Conservation (phyloP, 2,329 filamentous ascomycete genomes). For the Aspergillus fijiensis region DNA sequence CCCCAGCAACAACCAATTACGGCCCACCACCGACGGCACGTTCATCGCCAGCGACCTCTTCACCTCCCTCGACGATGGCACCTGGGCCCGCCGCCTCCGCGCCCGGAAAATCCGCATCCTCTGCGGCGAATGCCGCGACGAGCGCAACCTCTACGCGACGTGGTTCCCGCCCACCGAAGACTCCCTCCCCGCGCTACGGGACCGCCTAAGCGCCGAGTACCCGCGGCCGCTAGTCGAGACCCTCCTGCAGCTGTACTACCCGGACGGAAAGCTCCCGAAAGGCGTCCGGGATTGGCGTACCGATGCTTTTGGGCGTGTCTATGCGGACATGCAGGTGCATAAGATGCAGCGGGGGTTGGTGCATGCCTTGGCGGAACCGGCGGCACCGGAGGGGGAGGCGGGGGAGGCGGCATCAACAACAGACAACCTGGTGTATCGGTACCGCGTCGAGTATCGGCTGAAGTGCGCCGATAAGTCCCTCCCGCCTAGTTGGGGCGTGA, state of each 20-base stretch:
- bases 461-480: conserved; percentile 45
- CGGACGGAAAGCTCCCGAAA: conserved; percentile 37
- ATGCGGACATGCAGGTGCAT: conserved; percentile 59
- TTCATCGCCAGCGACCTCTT: conserved; percentile 51
- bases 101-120: conserved; percentile 50
- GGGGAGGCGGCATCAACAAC: not conserved
- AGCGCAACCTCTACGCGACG: conserved; percentile 53
- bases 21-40: conserved; percentile 50
- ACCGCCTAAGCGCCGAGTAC: conserved; percentile 55
- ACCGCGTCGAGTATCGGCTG: conserved; percentile 56
- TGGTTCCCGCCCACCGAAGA: conserved; percentile 50
- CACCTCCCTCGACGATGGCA: conserved; percentile 48
- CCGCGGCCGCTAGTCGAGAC: conserved; percentile 45
- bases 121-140: conserved; percentile 56
- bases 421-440: conserved; percentile 48
- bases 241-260: conserved; percentile 49
- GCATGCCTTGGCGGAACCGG: conserved; percentile 45
- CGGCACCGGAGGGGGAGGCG: conserved; percentile 24
- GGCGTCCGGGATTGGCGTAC: conserved; percentile 46
- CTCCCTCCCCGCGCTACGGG: conserved; percentile 43
- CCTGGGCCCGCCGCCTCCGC: conserved; percentile 48
- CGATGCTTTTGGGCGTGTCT: conserved; percentile 55
- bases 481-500: conserved; percentile 53
- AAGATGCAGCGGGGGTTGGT: conserved; percentile 54
- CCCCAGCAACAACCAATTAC: conserved; percentile 53